Conservation (phyloP, 805 yeast species). For the Wickerhamomyces silvicola region DNA sequence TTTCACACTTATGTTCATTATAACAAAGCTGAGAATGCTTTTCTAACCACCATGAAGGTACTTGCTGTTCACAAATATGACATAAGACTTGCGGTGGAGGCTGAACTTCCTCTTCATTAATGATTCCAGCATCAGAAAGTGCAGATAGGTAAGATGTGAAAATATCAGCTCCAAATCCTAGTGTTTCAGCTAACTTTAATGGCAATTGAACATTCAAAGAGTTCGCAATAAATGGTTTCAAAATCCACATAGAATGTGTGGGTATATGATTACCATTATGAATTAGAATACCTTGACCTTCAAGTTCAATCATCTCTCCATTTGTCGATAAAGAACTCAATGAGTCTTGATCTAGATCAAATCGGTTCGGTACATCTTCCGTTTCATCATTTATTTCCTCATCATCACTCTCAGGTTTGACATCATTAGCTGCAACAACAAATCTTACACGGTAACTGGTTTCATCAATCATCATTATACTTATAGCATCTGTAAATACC, state of each 20-base stretch:
- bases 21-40: conserved; percentile 83
- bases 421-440: conserved; percentile 37
- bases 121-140: conserved; percentile 56
- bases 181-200: conserved; percentile 53
- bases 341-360: conserved; percentile 27
- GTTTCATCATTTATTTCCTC: conserved; percentile 11
- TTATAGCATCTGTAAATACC: conserved; percentile 65
- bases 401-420: conserved; percentile 20
- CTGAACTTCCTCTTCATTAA: conserved; percentile 61
- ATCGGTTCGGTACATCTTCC: too few species aligned
- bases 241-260: conserved; percentile 87
- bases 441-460: conserved; percentile 74
- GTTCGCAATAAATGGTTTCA: conserved; percentile 70
- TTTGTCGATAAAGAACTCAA: conserved; percentile 40
- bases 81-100: conserved; percentile 81
- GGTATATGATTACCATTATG: conserved; percentile 57
- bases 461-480: conserved; percentile 66
- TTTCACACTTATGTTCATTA: conserved; percentile 77
- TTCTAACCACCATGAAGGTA: conserved; percentile 97
- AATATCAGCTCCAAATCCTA: conserved; percentile 87
- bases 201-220: conserved; percentile 66
- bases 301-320: conserved; percentile 64
- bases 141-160: conserved; percentile 66
- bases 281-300: conserved; percentile 89
- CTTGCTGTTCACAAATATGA: conserved; percentile 81